Evolutionary conservation across 257 asterid species (phyloP).

Genomic region (Fraxinus cuspidata): DNA sequence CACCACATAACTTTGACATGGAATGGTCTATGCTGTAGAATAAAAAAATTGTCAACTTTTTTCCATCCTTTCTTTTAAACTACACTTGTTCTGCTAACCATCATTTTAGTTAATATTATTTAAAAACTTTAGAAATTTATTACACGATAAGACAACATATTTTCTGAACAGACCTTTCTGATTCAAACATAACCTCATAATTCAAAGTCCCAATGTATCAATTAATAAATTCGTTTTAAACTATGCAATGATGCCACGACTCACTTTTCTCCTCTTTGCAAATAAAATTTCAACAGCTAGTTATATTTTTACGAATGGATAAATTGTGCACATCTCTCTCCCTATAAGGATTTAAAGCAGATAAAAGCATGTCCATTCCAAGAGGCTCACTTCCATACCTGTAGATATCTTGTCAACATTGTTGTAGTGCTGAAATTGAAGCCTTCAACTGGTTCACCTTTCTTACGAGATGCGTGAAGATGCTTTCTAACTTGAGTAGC

Average conservation of each 20-base stretch:
- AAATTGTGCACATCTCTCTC: not conserved
- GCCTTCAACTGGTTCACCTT: constrained; percentile 70
- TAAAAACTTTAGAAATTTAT: too few relatives aligned
- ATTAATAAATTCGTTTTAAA: too few relatives aligned
- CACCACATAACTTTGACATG: too few relatives aligned
- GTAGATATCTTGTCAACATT: constrained; percentile 65
- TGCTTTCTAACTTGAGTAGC: constrained; percentile 97
- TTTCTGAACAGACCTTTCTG: not conserved
- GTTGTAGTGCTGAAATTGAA: constrained; percentile 86
- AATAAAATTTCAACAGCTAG: not conserved
- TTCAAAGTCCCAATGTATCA: not conserved
- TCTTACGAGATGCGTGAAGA: constrained; percentile 89
- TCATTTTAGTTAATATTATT: too few relatives aligned
- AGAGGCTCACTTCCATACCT: constrained; percentile 49
- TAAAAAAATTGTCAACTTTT: too few relatives aligned
- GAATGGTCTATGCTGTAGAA: too few relatives aligned
- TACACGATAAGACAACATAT: too few relatives aligned
- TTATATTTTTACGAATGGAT: not conserved
- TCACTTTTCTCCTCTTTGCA: not conserved
- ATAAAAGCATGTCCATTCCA: not conserved
- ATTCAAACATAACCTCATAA: not conserved
- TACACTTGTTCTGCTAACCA: too few relatives aligned
- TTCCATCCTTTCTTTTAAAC: too few relatives aligned
- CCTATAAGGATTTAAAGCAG: constrained; percentile 3
- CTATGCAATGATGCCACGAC: not conserved